phyloP scores from a whole-genome alignment of 495 filamentous ascomycete species.

The Penicillium maclennaniae region DNA sequence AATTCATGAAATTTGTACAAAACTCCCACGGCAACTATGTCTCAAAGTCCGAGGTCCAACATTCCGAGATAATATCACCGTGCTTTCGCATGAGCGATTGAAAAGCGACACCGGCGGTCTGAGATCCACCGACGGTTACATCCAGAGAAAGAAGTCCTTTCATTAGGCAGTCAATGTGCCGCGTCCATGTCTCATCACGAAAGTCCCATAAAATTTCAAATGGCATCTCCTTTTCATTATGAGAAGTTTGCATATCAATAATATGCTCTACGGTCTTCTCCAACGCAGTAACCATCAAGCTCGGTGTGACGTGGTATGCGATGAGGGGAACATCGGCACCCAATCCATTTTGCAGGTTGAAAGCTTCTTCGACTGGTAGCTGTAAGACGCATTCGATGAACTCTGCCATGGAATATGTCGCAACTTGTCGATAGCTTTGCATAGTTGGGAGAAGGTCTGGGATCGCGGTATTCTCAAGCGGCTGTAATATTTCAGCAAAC shows the following conservation, averaged over 20 bases:
- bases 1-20: neutral
- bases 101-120: slow-evolving; percentile 7
- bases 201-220: neutral
- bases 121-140: slow-evolving; percentile 27
- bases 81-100: slow-evolving; percentile 10
- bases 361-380: slow-evolving; percentile 13
- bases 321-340: slow-evolving; percentile 13
- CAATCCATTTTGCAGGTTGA: slow-evolving; percentile 23
- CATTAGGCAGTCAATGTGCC: slow-evolving; percentile 17
- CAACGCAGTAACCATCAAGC: slow-evolving; percentile 15
- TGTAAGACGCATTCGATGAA: slow-evolving; percentile 6
- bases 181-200: slow-evolving; percentile 2
- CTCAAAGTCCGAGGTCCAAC: slow-evolving; percentile 18
- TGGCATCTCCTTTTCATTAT: neutral
- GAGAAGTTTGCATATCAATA: neutral
- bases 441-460: neutral
- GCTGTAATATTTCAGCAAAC: neutral
- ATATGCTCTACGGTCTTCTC: slow-evolving; percentile 17
- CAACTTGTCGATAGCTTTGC: neutral
- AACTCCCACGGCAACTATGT: neutral
- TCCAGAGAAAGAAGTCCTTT: slow-evolving; percentile 23
- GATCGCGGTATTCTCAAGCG: neutral
- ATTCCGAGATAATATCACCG: slow-evolving; percentile 25
- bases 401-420: slow-evolving; percentile 5
- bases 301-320: slow-evolving; percentile 24